Evolutionary conservation across 2,329 filamentous ascomycete genomes (phyloP), one percentile per base, ranked within the genome.

Genomic region (Trichoderma afroharzianum): DNA sequence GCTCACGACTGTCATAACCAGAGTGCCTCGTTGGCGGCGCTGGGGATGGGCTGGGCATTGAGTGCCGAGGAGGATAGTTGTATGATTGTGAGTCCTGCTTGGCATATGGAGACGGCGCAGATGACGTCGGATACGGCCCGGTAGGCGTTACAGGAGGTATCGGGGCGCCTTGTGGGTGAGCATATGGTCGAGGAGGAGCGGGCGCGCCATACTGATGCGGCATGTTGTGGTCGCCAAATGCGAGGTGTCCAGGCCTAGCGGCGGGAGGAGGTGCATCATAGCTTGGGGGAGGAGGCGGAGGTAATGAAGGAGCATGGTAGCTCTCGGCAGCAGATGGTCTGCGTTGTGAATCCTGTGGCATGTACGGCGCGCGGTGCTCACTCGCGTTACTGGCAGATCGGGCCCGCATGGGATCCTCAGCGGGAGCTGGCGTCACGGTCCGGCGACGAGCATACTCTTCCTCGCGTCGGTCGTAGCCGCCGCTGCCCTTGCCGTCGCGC

Each of bases 401-500:
- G 4, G 86, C 87, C 24, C 88, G 88, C 68, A 79, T 75, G 18
- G 76, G 76, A 58, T 80, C 79, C 24, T 81, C 79, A 4, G 76
- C 68, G 33, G 71, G 74, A 12, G 78, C 80, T 1, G 81, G 81
- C 4, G 81, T 81, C 6, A 78, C 78, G 4, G 79, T 81, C 50
- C 81, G 79, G 70, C 80, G 78, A 24, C 81, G 79, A 18, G 76
- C 67, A 72, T 88, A 91, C 7, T 88, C 87, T n/a, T 93, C 90
- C 78, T 91, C 92, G 26, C 92, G 89, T 75, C 89, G 88, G 6
- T 84, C 83, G 64, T 84, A 85, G 62, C 84, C 83, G 62, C 84
- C 83, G 58, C 84, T 84, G 12, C 85, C 83, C 82, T 95, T 95
- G 73, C 88, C 88, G 72, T 94, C 92, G 47, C 94, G 90, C 78